phyloP scores from a whole-genome alignment of 768 basidiomycete genomes.

The Boletus vinaceobasis region DNA sequence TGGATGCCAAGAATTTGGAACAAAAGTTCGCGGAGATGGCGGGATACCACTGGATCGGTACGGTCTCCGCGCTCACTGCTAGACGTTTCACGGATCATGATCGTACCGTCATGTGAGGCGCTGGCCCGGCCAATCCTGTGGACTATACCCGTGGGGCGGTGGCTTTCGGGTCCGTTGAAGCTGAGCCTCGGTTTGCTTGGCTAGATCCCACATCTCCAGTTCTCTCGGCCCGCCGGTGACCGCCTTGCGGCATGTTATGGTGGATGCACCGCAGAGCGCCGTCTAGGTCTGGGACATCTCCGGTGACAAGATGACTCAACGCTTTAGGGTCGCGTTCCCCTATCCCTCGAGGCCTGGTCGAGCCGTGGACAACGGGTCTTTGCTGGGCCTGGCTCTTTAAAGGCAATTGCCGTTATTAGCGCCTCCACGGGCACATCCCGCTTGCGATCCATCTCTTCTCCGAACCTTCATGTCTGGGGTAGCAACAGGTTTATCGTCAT shows the following conservation, averaged over 20 bases:
- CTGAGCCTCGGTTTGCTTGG: not conserved
- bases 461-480: not conserved
- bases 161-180: not conserved
- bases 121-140: not conserved
- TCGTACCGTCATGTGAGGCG: too few species aligned
- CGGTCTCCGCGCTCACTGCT: not conserved
- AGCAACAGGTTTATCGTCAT: too few species aligned
- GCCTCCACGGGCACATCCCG: not conserved
- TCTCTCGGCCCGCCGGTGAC: not conserved
- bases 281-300: not conserved
- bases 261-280: not conserved
- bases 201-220: not conserved
- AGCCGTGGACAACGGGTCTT: not conserved
- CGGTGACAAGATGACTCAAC: not conserved
- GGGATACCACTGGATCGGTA: not conserved
- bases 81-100: not conserved
- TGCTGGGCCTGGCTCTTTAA: not conserved
- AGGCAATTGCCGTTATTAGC: not conserved
- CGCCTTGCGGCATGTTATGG: not conserved
- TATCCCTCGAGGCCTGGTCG: not conserved
- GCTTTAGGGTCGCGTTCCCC: not conserved
- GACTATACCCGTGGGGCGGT: not conserved
- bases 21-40: not conserved
- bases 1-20: not conserved
- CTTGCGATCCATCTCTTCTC: not conserved